These are phyloP conservation scores for Lentinula lateritia DNA, from an alignment of 768 basidiomycete species.

Conservation along the genomic window DNA sequence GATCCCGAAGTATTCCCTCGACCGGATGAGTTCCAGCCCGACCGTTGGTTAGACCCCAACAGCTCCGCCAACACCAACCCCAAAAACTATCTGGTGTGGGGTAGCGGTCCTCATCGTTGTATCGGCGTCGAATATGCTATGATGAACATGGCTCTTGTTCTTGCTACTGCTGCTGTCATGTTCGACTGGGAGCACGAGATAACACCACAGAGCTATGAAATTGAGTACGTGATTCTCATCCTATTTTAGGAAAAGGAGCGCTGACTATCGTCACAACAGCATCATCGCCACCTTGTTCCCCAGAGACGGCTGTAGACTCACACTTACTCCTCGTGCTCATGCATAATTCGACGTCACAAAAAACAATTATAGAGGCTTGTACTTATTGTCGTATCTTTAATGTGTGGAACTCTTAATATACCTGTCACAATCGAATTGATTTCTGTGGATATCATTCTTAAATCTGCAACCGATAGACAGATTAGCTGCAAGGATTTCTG, in stretches of 20 bases:
- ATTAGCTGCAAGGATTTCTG: too few species aligned
- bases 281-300: conserved; percentile 98
- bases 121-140: conserved; percentile 90
- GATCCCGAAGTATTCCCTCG: conserved; percentile 85
- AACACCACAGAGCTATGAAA: conserved; percentile 75
- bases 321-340: conserved; percentile 56
- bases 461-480: neutral
- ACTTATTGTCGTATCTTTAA: conserved; percentile 3
- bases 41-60: conserved; percentile 89
- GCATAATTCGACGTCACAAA: neutral
- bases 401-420: neutral
- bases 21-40: conserved; percentile 78
- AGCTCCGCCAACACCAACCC: conserved; percentile 77
- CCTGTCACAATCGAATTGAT: neutral
- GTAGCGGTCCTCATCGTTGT: conserved; percentile 88
- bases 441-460: neutral
- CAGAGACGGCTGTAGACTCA: conserved; percentile 82
- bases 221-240: conserved; percentile 54
- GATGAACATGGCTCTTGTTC: conserved; percentile 82
- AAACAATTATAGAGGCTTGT: neutral
- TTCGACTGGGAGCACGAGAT: conserved; percentile 84
- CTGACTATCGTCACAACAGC: conserved; percentile 26
- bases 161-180: conserved; percentile 75
- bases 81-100: conserved; percentile 95
- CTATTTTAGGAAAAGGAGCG: conserved; percentile 6